These are phyloP conservation scores for Ogataea angusta DNA, from an alignment of 805 yeast genomes.

Conservation along the genomic window DNA sequence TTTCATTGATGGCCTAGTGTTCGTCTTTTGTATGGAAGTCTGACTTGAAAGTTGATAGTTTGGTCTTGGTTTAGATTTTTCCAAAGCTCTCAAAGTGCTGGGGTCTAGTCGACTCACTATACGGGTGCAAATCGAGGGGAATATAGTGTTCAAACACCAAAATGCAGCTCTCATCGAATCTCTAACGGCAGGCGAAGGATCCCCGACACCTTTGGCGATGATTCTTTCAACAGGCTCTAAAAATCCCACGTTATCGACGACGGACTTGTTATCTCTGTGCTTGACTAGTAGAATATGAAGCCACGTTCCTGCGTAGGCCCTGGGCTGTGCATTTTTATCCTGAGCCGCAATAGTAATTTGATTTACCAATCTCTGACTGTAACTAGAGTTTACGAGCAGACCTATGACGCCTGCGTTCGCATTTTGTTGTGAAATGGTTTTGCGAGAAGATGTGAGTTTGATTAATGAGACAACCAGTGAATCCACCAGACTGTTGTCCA, in stretches of 20 bases:
- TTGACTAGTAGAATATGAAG: constrained; percentile 57
- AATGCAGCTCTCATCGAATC: constrained; percentile 69
- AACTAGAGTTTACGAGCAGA: constrained; percentile 53
- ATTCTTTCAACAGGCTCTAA: constrained; percentile 48
- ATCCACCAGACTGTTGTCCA: constrained; percentile 50
- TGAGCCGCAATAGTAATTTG: constrained; percentile 49
- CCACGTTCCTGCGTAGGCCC: constrained; percentile 70
- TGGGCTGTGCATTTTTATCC: constrained; percentile 71
- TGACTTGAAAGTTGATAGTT: constrained; percentile 15
- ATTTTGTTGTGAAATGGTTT: constrained; percentile 58
- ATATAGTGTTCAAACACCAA: constrained; percentile 62
- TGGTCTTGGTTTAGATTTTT: constrained; percentile 43
- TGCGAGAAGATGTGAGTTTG: constrained; percentile 56
- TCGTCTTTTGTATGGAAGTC: constrained; percentile 7
- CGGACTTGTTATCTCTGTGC: constrained; percentile 37
- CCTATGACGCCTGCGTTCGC: constrained; percentile 56
- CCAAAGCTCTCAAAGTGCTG: constrained; percentile 55
- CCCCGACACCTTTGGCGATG: constrained; percentile 60
- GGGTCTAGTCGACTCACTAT: constrained; percentile 39
- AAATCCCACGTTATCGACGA: constrained; percentile 32
- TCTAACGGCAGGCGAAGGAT: constrained; percentile 78
- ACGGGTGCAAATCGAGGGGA: constrained; percentile 49
- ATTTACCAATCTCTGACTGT: constrained; percentile 47
- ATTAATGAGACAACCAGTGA: constrained; percentile 44
- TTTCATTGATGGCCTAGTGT: constrained; percentile 44